These are phyloP conservation scores for Zalerion maritima DNA, from an alignment of 495 filamentous ascomycete species.

Conservation along the genomic window DNA sequence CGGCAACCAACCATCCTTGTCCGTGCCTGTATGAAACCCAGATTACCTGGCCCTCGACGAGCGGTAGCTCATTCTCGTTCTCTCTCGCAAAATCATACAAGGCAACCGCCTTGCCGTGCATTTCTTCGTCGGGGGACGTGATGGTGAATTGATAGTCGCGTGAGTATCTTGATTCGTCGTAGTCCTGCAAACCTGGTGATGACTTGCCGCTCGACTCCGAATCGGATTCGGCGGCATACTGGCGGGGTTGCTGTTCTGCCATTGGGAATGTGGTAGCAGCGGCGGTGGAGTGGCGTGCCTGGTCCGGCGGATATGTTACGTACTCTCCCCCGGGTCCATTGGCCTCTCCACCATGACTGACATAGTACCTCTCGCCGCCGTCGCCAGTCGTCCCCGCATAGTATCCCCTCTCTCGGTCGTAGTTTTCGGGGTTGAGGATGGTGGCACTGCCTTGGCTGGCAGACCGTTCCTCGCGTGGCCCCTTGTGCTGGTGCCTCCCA, in stretches of 20 bases:
- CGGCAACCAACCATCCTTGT: conserved; percentile 92
- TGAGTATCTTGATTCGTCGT: conserved; percentile 58
- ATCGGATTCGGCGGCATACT: conserved; percentile 50
- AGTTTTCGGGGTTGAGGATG: conserved; percentile 26
- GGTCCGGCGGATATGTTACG: conserved; percentile 59
- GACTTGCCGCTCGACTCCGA: conserved; percentile 40
- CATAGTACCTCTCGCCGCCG: conserved; percentile 65
- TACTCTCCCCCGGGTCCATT: conserved; percentile 67
- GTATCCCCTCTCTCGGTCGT: conserved; percentile 43
- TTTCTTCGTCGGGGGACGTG: conserved; percentile 88
- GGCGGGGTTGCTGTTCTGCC: conserved; percentile 27
- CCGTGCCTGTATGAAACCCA: conserved; percentile 93
- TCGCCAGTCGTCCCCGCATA: conserved; percentile 55
- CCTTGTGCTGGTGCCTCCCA: conserved; percentile 15
- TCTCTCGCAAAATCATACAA: conserved; percentile 89
- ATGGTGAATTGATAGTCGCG: conserved; percentile 91
- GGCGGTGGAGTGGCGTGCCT: conserved; percentile 39
- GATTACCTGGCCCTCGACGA: conserved; percentile 90
- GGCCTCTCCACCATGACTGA: conserved; percentile 51
- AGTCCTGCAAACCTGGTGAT: conserved; percentile 31
- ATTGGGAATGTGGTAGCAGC: conserved; percentile 25
- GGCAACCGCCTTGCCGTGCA: conserved; percentile 93
- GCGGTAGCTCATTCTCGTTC: conserved; percentile 88
- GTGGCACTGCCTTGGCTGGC: conserved; percentile 22
- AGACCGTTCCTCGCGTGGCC: conserved; percentile 23